Base-by-base conservation (phyloP, 176 grass and related monocot genomes). In the Paspalum notatum region DNA sequence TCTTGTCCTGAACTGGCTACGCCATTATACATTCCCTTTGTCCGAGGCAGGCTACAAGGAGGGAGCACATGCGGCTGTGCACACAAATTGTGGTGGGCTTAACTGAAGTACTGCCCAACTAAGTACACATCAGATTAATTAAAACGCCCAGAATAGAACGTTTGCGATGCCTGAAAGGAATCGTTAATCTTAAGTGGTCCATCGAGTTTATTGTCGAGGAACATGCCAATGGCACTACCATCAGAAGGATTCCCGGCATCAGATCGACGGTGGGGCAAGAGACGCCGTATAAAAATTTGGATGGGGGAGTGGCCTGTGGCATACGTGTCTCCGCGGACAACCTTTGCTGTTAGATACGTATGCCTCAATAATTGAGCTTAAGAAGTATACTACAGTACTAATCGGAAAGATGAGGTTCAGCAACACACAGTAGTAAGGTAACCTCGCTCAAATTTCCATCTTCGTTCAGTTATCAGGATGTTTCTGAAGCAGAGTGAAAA, bases 1-100 rank as follows among this genome's bases (percentile, higher is more conserved):
- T 76, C 82, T 89, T 85, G 87, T 85, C 82, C 39, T 76, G 20
- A 57, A 58, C 26, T n/a, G 71, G 56, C 64, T 50, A 89, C 32
- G 56, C 26, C 71, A 66, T 85, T 71, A 80, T 80, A 50, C 48
- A 48, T 43, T 65, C 66, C 77, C 61, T 85, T 79, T 61, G 17
- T 16, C 48, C 27, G 25, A 58, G 24, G 62, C 40, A 70, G 14
- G 44, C 69, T 9, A 68, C 52, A 84, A 48, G 56, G 16, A 70
- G 47, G 14, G 50, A 64, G 62, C 69, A 80, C 69, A 62, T 84
- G 61, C 16, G 21, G 43, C 52, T 61, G 81, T 14, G 12, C 66
- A 54, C 75, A 8, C 32, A 52, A 53, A 61, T 68, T 54, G 7
- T 75, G 52, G 7, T 75, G 52, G 43, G 51, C 21, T 26, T 37